Base-by-base conservation (phyloP, 208 protist species). In the Strigomonas culicis region DNA sequence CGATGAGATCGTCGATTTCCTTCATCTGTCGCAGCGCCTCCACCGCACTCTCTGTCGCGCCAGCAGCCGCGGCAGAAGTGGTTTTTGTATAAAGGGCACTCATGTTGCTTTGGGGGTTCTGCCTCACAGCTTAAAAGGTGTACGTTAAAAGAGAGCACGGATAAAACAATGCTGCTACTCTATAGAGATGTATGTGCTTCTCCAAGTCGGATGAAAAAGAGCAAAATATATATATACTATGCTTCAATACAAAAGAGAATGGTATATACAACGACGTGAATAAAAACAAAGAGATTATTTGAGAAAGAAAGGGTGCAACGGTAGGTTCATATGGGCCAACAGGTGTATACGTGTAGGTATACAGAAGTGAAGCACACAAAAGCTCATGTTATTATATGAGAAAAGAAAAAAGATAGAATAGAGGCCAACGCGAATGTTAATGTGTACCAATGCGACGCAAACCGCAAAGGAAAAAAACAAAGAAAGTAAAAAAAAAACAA, bases 1-100 rank as follows among this genome's bases (percentile, higher is more conserved):
- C 72, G 34, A 95, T 79, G 15, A 95, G 76, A 36, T 84, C 84
- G 57, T 93, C 86, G 52, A 92, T 80, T 41, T 92, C 79, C 53
- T 84, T 74, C 24, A 92, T 70, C 21, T 73, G 68, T 22, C 77
- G 69, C 56, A 92, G 49, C 25, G 70, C 76, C 13, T 68, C 34
- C 31, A 81, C 88, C 2, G 79, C 80, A 21, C 51, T 80, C 31
- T 84, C 82, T 0, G 53, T 57, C 57, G 61, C 75, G 49, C 36
- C 53, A 11, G 30, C 22, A 34, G 11, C 36, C 24, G 27, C 66
- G 59, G 62, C 22, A 67, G 22, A 30, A 27, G 1, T 8, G 11
- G 1, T 55, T 1, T 19, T 39, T 31, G 8, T 46, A 19, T 27
- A 55, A 53, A 52, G 19, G 22, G 32, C 25, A 15, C 46, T 55